Evolutionary conservation across 192 early-diverging fungal genomes (phyloP).

Genomic region (Pecoramyces ruminantium): DNA sequence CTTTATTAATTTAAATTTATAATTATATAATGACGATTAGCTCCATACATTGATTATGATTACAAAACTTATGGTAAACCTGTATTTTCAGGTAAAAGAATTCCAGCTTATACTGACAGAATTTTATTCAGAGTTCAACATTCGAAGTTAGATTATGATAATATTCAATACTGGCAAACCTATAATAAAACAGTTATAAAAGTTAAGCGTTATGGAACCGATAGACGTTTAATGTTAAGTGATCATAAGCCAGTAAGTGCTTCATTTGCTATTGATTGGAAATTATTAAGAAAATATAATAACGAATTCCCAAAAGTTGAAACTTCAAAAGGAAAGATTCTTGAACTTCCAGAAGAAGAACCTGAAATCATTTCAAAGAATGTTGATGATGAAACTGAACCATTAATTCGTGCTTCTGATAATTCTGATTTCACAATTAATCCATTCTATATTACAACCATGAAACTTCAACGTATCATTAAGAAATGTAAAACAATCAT

Average conservation of each 20-base stretch:
- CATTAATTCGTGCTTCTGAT: neutral
- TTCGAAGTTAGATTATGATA: neutral
- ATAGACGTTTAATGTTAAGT: neutral
- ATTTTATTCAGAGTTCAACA: neutral
- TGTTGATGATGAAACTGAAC: neutral
- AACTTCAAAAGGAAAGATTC: neutral
- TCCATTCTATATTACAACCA: neutral
- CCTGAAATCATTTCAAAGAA: neutral
- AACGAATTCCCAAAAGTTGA: neutral
- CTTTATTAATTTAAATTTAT: too few species aligned
- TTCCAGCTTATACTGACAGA: neutral
- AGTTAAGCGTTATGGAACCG: neutral
- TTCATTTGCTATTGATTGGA: neutral
- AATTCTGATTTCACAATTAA: neutral
- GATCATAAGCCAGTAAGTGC: neutral
- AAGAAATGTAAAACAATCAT: neutral
- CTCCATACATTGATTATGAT: neutral
- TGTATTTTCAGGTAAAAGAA: neutral
- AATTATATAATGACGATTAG: neutral
- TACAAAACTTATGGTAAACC: neutral
- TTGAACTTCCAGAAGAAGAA: neutral
- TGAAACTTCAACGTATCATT: neutral
- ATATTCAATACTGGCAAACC: neutral
- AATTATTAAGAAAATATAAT: neutral
- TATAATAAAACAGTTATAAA: neutral